Conservation (phyloP, 169 alveolate genomes). For the Eimeria maxima region DNA sequence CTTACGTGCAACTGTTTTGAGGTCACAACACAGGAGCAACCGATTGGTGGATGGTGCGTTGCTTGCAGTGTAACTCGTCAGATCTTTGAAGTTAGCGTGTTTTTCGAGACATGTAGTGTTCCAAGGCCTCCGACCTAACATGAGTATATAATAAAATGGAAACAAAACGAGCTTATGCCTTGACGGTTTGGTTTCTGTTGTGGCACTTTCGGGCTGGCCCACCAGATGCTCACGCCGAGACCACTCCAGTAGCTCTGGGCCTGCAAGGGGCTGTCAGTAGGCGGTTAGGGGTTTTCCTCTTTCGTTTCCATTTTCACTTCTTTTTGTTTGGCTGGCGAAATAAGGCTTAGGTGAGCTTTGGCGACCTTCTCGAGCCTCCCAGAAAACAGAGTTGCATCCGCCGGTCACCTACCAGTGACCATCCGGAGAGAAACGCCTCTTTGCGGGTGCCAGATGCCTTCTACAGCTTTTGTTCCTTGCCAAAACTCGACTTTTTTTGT, state of each 20-base stretch:
- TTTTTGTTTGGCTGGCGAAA: not conserved
- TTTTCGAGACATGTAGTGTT: not conserved
- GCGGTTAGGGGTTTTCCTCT: not conserved
- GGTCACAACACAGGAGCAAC: not conserved
- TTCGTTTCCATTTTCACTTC: not conserved
- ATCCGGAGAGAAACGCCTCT: not conserved
- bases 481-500: not conserved
- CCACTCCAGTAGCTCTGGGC: conserved; percentile 21
- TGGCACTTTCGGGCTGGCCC: not conserved
- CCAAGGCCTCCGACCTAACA: not conserved
- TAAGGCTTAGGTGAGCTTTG: not conserved
- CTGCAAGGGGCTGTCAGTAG: conserved; percentile 30
- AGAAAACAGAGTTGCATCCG: not conserved
- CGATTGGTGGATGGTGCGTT: not conserved
- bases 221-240: not conserved
- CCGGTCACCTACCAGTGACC: conserved; percentile 53
- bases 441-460: not conserved
- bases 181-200: not conserved
- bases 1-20: not conserved
- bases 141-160: not conserved
- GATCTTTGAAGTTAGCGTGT: not conserved
- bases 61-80: not conserved
- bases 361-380: not conserved
- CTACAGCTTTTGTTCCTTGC: not conserved
- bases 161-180: not conserved